phyloP scores from a whole-genome alignment of 768 basidiomycete species.

The Panaeolus cyanescens region DNA sequence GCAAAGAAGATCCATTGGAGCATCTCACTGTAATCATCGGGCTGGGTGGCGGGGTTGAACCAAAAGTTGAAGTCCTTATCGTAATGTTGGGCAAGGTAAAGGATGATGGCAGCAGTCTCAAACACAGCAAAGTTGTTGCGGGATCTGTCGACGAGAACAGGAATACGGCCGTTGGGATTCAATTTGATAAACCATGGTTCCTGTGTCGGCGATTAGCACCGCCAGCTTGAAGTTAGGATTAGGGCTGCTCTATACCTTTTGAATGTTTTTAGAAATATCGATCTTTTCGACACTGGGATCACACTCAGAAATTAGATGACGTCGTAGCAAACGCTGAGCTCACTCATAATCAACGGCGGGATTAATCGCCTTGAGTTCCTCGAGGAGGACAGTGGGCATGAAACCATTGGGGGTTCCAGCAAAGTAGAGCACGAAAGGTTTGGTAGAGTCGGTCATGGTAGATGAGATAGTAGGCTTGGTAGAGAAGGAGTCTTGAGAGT shows the following conservation, averaged over 20 bases:
- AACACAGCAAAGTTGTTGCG: constrained; percentile 69
- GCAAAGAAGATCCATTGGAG: constrained; percentile 90
- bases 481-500: neutral
- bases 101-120: constrained; percentile 78
- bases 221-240: neutral
- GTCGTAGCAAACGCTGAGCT: constrained; percentile 9
- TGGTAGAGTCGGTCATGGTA: constrained; percentile 32
- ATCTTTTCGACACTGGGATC: constrained; percentile 49
- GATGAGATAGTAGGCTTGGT: constrained; percentile 12
- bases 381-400: constrained; percentile 53
- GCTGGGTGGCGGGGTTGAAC: constrained; percentile 54
- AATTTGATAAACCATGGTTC: constrained; percentile 75
- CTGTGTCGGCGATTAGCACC: constrained; percentile 17
- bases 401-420: constrained; percentile 62
- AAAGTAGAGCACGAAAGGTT: constrained; percentile 55
- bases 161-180: constrained; percentile 77
- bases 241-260: constrained; percentile 53
- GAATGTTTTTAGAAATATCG: constrained; percentile 62
- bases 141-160: constrained; percentile 61
- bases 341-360: constrained; percentile 54
- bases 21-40: constrained; percentile 68
- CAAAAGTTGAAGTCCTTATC: constrained; percentile 75
- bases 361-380: constrained; percentile 63
- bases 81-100: constrained; percentile 82
- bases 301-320: neutral